These are phyloP conservation scores for Coprinellus micaceus DNA, from an alignment of 768 basidiomycete genomes.

Conservation along the genomic window DNA sequence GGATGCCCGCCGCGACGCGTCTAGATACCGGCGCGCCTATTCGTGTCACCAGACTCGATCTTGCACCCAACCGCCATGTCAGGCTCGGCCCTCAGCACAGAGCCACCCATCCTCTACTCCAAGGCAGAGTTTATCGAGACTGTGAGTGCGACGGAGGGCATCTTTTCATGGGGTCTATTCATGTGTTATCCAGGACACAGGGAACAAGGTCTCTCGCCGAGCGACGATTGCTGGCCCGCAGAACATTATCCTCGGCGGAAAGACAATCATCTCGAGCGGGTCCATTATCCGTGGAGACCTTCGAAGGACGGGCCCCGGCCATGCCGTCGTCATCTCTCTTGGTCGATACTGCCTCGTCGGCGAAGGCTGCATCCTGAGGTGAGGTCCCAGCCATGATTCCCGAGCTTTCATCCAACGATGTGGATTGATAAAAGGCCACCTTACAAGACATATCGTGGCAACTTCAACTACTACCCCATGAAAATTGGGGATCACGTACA, in stretches of 20 bases:
- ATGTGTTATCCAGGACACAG: slow-evolving; percentile 65
- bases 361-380: slow-evolving; percentile 88
- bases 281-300: slow-evolving; percentile 94
- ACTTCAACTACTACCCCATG: slow-evolving; percentile 97
- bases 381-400: slow-evolving; percentile 3
- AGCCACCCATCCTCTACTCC: slow-evolving; percentile 73
- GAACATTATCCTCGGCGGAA: slow-evolving; percentile 96
- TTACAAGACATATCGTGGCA: slow-evolving; percentile 85
- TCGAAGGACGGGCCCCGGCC: slow-evolving; percentile 81
- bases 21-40: slow-evolving; percentile 1
- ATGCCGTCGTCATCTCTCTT: slow-evolving; percentile 89
- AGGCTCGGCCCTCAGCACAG: slow-evolving; percentile 41
- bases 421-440: slow-evolving; percentile 54
- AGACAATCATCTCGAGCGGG: slow-evolving; percentile 88
- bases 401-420: neutral
- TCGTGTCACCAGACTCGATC: neutral
- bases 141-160: slow-evolving; percentile 34
- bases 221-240: slow-evolving; percentile 91
- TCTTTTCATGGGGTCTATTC: neutral
- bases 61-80: neutral
- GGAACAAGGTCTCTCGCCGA: slow-evolving; percentile 91
- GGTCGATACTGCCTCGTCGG: slow-evolving; percentile 92
- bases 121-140: slow-evolving; percentile 88
- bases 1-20: slow-evolving; percentile 6
- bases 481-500: slow-evolving; percentile 95